Conservation (phyloP, 108 stramenopile species). For the Nitzschia palea region DNA sequence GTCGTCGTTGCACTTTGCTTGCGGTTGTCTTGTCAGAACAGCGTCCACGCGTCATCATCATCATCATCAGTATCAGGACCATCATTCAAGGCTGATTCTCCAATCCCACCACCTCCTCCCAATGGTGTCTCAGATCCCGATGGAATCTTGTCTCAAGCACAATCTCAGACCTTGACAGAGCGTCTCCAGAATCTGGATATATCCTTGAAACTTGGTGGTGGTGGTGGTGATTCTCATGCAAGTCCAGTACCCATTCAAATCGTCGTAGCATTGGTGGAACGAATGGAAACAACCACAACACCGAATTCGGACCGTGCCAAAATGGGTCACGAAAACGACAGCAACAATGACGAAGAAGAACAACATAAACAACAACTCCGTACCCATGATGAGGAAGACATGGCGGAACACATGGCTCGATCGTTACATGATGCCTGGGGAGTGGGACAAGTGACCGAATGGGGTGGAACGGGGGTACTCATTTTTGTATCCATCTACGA, state of each 20-base stretch:
- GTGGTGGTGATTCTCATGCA: too few species aligned
- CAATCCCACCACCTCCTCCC: constrained; percentile 5
- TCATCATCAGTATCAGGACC: too few species aligned
- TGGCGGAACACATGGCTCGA: constrained; percentile 12
- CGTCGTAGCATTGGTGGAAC: constrained; percentile 31
- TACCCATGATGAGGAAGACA: constrained; percentile 7
- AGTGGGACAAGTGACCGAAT: constrained; percentile 34
- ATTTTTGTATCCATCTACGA: constrained; percentile 51
- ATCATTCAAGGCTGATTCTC: too few species aligned
- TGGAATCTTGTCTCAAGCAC: constrained; percentile 1
- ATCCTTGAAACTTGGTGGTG: neutral
- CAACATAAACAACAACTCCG: neutral
- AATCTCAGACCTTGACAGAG: neutral
- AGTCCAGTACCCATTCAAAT: constrained; percentile 18
- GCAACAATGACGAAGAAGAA: too few species aligned
- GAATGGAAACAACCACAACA: constrained; percentile 13
- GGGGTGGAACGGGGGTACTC: constrained; percentile 59
- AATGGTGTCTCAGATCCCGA: constrained; percentile 25
- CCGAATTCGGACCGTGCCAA: neutral
- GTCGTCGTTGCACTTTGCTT: too few species aligned
- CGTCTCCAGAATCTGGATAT: constrained; percentile 3
- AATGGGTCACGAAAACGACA: constrained; percentile 7
- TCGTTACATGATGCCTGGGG: constrained; percentile 53
- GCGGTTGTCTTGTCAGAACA: too few species aligned
- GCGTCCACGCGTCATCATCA: too few species aligned